Evolutionary conservation across 441 rosid genomes (phyloP).

Genomic region (Theobroma grandiflorum): DNA sequence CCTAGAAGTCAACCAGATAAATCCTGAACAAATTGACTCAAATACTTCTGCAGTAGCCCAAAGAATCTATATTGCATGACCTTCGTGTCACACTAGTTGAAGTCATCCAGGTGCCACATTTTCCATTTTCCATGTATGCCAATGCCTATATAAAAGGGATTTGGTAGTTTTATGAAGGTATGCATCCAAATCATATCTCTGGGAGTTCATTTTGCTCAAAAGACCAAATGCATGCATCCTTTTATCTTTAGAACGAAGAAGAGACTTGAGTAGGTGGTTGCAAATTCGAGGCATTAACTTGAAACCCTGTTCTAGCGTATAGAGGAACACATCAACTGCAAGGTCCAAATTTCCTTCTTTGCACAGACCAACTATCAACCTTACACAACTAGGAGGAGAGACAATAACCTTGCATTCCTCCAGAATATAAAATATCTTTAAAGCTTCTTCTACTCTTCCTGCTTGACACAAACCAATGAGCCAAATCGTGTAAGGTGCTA

Average conservation of each 20-base stretch:
- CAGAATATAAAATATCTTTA: conserved; percentile 63
- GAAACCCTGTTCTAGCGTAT: conserved; percentile 68
- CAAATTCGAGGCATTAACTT: conserved; percentile 58
- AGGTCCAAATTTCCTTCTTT: conserved; percentile 53
- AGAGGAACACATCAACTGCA: conserved; percentile 67
- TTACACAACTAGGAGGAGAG: conserved; percentile 78
- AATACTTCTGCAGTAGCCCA: conserved; percentile 20
- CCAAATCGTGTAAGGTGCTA: conserved; percentile 73
- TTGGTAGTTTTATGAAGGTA: conserved; percentile 47
- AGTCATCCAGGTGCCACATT: conserved; percentile 34
- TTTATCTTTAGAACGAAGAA: conserved; percentile 50
- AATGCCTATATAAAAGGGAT: conserved; percentile 37
- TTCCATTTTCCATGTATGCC: conserved; percentile 25
- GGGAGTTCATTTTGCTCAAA: conserved; percentile 55
- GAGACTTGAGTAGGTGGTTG: conserved; percentile 57
- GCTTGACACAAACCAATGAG: conserved; percentile 78
- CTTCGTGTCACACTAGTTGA: neutral
- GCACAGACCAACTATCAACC: conserved; percentile 65
- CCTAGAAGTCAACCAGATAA: neutral
- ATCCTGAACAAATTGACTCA: neutral
- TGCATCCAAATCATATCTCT: conserved; percentile 66
- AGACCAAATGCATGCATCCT: conserved; percentile 49
- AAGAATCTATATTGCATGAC: conserved; percentile 10
- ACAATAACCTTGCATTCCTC: conserved; percentile 55
- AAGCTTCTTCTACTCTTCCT: conserved; percentile 66